These are phyloP conservation scores for Manihot esculenta DNA, from an alignment of 441 rosid genomes.

Conservation along the genomic window DNA sequence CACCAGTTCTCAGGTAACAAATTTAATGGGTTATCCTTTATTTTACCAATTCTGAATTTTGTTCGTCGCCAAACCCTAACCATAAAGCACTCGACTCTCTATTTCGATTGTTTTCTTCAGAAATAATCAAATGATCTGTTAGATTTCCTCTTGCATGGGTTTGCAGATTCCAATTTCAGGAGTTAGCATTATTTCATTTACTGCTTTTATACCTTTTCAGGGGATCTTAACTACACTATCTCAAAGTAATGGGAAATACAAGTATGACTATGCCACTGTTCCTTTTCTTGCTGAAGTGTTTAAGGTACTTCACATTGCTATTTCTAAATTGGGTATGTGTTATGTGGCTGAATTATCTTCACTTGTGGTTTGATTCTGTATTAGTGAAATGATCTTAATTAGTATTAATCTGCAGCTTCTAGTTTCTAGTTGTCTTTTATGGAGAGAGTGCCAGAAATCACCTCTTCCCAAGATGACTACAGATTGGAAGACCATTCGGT, in stretches of 20 bases:
- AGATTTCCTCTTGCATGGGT: neutral
- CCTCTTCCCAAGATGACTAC: conserved; percentile 59
- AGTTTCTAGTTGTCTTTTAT: conserved; percentile 59
- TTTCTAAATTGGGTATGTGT: neutral
- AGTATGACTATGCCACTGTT: conserved; percentile 69
- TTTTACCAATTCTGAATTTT: neutral
- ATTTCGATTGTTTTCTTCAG: too few species aligned
- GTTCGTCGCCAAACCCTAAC: neutral
- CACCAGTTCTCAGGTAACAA: conserved; percentile 67
- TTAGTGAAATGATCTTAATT: neutral
- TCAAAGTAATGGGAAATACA: conserved; percentile 66
- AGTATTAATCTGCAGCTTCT: conserved; percentile 37
- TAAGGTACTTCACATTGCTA: conserved; percentile 39
- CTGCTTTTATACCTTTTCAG: conserved; percentile 25
- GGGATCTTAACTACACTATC: conserved; percentile 69
- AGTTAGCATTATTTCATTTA: neutral
- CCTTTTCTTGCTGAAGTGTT: conserved; percentile 74
- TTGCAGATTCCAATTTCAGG: neutral
- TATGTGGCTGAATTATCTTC: neutral
- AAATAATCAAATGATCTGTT: too few species aligned
- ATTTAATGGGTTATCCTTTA: neutral
- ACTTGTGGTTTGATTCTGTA: too few species aligned
- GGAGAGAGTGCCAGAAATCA: conserved; percentile 46
- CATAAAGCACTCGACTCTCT: neutral
- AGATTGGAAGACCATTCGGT: conserved; percentile 61